Conservation (phyloP, 2,329 filamentous ascomycete species). For the Teratosphaeria viscida region DNA sequence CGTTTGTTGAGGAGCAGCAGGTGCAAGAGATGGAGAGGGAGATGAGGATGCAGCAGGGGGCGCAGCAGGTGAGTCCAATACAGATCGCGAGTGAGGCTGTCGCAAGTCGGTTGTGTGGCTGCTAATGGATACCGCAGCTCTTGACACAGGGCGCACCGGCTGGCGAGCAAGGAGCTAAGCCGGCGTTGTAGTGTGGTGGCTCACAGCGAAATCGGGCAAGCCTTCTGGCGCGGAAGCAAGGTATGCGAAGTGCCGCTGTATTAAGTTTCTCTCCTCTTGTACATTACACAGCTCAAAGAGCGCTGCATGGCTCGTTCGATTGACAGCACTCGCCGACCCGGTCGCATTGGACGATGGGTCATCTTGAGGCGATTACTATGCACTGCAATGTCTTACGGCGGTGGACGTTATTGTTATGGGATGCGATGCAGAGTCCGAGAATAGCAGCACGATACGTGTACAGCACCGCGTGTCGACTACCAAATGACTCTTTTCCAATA, state of each 20-base stretch:
- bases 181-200: constrained; percentile 12
- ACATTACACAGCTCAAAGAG: not conserved
- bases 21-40: constrained; percentile 96
- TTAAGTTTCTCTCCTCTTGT: not conserved
- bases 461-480: too few species aligned
- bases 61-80: constrained; percentile 55
- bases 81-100: not conserved
- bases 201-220: not conserved
- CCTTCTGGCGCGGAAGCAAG: not conserved
- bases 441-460: too few species aligned
- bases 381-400: too few species aligned
- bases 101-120: not conserved
- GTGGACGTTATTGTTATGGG: too few species aligned
- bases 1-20: constrained; percentile 92
- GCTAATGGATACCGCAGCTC: constrained; percentile 13
- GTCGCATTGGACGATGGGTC: too few species aligned
- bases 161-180: constrained; percentile 12
- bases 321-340: not conserved
- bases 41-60: constrained; percentile 88
- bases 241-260: not conserved
- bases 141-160: constrained; percentile 13
- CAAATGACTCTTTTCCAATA: too few species aligned
- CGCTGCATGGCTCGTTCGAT: not conserved
- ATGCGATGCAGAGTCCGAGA: too few species aligned
- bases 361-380: too few species aligned